These are phyloP conservation scores for Podaxis pistillaris DNA, from an alignment of 768 basidiomycete genomes.

Conservation along the genomic window DNA sequence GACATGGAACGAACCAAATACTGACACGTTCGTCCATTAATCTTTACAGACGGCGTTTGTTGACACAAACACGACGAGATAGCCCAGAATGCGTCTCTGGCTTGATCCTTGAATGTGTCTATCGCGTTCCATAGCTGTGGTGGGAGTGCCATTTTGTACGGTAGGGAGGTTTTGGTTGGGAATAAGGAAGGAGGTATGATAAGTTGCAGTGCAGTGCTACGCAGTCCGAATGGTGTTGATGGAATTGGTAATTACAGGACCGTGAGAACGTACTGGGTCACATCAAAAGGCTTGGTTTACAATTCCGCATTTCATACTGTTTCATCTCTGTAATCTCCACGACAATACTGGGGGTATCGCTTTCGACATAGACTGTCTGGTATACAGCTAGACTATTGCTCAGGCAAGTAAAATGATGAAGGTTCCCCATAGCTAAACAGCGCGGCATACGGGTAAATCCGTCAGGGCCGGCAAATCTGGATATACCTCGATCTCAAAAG, in stretches of 20 bases:
- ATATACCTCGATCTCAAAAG: neutral
- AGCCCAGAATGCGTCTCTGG: slow-evolving; percentile 81
- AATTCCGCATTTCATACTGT: too few relatives aligned
- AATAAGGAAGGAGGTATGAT: neutral
- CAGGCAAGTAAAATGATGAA: too few relatives aligned
- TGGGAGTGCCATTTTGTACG: slow-evolving; percentile 28
- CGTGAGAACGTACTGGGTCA: neutral
- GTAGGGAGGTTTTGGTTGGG: neutral
- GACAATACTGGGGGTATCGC: too few relatives aligned
- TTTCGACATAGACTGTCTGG: too few relatives aligned
- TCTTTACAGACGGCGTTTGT: slow-evolving; percentile 86
- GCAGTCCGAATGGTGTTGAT: neutral
- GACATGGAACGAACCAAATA: neutral
- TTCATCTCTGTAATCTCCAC: too few relatives aligned
- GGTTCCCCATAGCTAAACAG: neutral
- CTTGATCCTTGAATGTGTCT: slow-evolving; percentile 65
- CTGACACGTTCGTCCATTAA: slow-evolving; percentile 92
- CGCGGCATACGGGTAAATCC: neutral
- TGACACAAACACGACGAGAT: slow-evolving; percentile 79
- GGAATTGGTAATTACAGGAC: neutral
- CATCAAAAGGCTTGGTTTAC: too few relatives aligned
- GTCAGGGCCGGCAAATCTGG: neutral
- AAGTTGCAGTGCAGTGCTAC: neutral
- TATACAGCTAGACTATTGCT: too few relatives aligned
- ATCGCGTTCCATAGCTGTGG: slow-evolving; percentile 44